A percentile compares a stretch with the other conserved stretches of the same genome.
Evolutionary conservation across 148 eudicot species (phyloP).

Genomic region (Persicaria maculosa): DNA sequence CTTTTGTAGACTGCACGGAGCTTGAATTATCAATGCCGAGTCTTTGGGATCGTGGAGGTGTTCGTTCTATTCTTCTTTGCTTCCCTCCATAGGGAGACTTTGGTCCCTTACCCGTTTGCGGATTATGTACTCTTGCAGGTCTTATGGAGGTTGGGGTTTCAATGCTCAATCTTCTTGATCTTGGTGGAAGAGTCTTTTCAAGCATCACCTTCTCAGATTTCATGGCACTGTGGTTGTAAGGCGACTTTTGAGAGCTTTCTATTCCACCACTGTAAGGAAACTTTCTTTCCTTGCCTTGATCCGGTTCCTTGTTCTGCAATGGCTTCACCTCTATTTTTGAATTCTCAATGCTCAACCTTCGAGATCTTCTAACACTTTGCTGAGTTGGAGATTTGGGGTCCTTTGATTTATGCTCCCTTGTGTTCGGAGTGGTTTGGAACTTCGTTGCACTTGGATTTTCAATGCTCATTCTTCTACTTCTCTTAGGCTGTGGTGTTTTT

Average conservation of each 20-base stretch:
- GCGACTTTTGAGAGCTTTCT: conserved; percentile 20
- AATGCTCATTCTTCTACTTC: conserved; percentile 29
- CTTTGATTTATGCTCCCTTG: conserved; percentile 8
- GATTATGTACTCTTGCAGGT: background rate
- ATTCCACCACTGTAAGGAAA: background rate
- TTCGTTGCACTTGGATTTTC: conserved; percentile 23
- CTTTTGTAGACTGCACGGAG: conserved; percentile 18
- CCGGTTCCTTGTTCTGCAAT: conserved; percentile 12
- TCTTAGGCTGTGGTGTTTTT: conserved; percentile 29
- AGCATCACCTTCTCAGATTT: conserved; percentile 19
- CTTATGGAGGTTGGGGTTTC: conserved; percentile 11
- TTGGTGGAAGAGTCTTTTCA: conserved; percentile 12
- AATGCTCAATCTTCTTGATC: conserved; percentile 13
- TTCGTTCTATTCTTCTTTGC: conserved; percentile 16
- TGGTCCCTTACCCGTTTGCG: conserved; percentile 16
- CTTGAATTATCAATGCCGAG: conserved; percentile 36
- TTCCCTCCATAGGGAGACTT: conserved; percentile 27
- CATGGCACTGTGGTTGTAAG: conserved; percentile 19
- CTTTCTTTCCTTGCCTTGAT: conserved; percentile 18
- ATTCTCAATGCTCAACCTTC: conserved; percentile 33
- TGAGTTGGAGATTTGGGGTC: conserved; percentile 17
- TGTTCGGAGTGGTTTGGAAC: background rate
- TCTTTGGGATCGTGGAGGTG: conserved; percentile 32
- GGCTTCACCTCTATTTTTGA: conserved; percentile 17
- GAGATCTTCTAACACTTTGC: conserved; percentile 14